These are phyloP conservation scores for Hura crepitans DNA, from an alignment of 441 rosid species.

Conservation along the genomic window DNA sequence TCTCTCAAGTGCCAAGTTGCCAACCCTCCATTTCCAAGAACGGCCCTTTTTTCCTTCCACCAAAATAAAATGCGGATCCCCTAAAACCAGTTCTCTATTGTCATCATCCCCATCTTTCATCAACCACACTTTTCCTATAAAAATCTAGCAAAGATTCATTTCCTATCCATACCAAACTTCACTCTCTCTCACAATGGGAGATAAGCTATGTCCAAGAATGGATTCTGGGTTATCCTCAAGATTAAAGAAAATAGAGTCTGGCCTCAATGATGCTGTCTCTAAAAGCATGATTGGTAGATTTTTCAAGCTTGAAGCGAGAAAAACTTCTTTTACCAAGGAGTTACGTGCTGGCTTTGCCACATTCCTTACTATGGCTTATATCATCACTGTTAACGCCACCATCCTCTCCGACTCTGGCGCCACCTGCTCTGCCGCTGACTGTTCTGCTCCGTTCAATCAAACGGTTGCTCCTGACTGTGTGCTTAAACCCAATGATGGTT, in stretches of 20 bases:
- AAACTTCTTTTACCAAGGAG: constrained; percentile 66
- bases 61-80: constrained; percentile 16
- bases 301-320: constrained; percentile 69
- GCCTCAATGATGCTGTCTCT: constrained; percentile 53
- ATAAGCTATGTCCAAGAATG: constrained; percentile 5
- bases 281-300: constrained; percentile 48
- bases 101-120: neutral
- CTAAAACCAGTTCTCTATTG: neutral
- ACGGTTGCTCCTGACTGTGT: constrained; percentile 45
- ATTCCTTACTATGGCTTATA: constrained; percentile 87
- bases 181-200: neutral
- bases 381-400: constrained; percentile 79
- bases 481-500: constrained; percentile 51
- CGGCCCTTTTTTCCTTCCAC: neutral
- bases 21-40: too few species aligned
- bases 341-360: constrained; percentile 87
- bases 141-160: constrained; percentile 15
- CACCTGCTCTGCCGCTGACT: constrained; percentile 55
- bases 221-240: constrained; percentile 17
- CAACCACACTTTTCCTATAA: constrained; percentile 8
- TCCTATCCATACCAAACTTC: constrained; percentile 2
- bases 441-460: constrained; percentile 43
- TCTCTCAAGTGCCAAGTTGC: neutral
- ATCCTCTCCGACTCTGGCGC: constrained; percentile 75
- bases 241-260: constrained; percentile 41